A percentile compares a stretch with the other conserved stretches of the same genome.
Conservation (phyloP, 768 basidiomycete genomes). For the Crepidotus variabilis region DNA sequence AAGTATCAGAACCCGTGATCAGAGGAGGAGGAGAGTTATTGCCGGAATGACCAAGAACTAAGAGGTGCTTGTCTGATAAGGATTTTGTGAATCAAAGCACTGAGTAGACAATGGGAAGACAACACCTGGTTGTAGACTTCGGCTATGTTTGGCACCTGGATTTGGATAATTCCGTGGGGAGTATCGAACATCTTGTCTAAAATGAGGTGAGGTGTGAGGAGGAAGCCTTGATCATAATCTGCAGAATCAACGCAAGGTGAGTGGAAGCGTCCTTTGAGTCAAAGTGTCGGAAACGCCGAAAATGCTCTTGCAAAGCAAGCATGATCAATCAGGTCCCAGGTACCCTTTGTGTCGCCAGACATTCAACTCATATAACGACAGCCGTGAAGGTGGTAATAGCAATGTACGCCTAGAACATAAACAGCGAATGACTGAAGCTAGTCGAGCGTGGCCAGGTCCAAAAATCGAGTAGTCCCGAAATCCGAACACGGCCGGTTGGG, state of each 20-base stretch:
- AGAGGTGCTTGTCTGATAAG: background rate
- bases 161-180: slow-evolving; percentile 24
- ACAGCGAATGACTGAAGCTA: too few relatives aligned
- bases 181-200: slow-evolving; percentile 35
- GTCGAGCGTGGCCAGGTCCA: too few relatives aligned
- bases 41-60: slow-evolving; percentile 51
- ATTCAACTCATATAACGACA: slow-evolving; percentile 39
- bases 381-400: too few relatives aligned
- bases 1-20: slow-evolving; percentile 16
- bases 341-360: slow-evolving; percentile 32
- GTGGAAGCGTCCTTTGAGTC: slow-evolving; percentile 33
- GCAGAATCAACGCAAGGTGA: slow-evolving; percentile 21
- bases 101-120: slow-evolving; percentile 30
- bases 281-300: background rate
- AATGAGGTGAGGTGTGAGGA: slow-evolving; percentile 15
- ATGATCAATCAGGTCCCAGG: slow-evolving; percentile 39
- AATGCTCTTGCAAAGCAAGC: background rate
- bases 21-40: slow-evolving; percentile 30
- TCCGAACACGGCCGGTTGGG: too few relatives aligned
- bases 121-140: slow-evolving; percentile 32
- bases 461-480: too few relatives aligned
- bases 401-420: too few relatives aligned
- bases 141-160: slow-evolving; percentile 31
- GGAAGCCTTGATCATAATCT: background rate
- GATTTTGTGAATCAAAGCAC: background rate